Percentiles rank a stretch among this genome's conserved stretches.
These are phyloP conservation scores for Reticulascus tulasneorum DNA, from an alignment of 2,329 filamentous ascomycete genomes.

Conservation along the genomic window DNA sequence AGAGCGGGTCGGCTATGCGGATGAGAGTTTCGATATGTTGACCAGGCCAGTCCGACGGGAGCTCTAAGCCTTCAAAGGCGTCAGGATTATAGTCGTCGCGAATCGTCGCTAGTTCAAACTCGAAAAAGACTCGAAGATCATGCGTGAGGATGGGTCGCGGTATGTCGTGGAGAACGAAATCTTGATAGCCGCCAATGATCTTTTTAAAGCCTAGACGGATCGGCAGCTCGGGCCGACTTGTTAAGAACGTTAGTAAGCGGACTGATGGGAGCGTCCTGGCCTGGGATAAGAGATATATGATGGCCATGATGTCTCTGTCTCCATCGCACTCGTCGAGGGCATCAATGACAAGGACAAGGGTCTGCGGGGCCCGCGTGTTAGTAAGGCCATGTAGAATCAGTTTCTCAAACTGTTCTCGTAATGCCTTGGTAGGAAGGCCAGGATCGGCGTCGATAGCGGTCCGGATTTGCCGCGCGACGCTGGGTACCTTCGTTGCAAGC, in stretches of 20 bases:
- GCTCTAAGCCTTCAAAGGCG: fast-evolving
- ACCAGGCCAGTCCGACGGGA: not conserved
- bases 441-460: not conserved
- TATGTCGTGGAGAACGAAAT: not conserved
- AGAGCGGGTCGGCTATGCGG: slow-evolving; percentile 10
- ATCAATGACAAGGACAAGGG: not conserved
- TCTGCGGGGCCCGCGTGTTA: not conserved
- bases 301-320: not conserved
- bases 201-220: slow-evolving; percentile 26
- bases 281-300: not conserved
- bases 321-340: not conserved
- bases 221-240: slow-evolving; percentile 29
- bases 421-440: not conserved
- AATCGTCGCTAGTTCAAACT: not conserved
- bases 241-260: not conserved
- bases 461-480: slow-evolving; percentile 12
- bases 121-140: not conserved
- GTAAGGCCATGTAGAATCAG: not conserved
- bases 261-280: not conserved
- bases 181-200: not conserved
- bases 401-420: not conserved
- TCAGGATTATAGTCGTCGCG: not conserved
- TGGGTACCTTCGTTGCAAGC: slow-evolving; percentile 21
- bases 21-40: not conserved
- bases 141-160: not conserved